Evolutionary conservation across 352 stramenopile genomes (phyloP), one percentile per base, ranked within the genome.

Genomic region (Bremia lactucae): DNA sequence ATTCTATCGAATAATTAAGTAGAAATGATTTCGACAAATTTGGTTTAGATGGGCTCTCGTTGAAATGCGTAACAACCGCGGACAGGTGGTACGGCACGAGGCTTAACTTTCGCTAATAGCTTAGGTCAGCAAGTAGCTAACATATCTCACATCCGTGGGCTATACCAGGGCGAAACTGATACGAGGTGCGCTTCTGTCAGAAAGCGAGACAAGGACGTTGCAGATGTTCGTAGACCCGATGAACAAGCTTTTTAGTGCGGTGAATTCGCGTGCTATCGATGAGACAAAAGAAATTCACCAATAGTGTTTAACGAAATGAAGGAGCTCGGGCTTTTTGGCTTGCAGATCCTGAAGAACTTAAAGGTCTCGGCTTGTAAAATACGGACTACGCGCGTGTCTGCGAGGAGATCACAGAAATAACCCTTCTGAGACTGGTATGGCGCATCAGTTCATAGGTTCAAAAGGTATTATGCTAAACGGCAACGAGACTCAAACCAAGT

Each of bases 401-500:
- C 39, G 75, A 93, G 58, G 80, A 93, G 61, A 72, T 90, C 46
- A 83, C 72, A 19, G 80, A 93, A 42, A 71, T 60, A 22, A 80
- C 57, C 49, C 46, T 88, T 22, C 80, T 1, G 77, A 89, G 28
- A 93, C 77, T 26, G 68, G 90, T 53, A 90, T 93, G 77, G 76
- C 81, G 6, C 78, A 91, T 46, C 78, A 90, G 59, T 91, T 75
- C 18, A 94, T 94, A 19, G 81, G 81, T 4, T 62, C 89, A 33
- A 91, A 91, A 59, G 78, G 81, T 21, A 91, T 94, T 33, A 21
- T 94, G 55, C 76, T 94, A 36, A 88, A 88, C 52, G 82, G 82
- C 37, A 94, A 85, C 47, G 61, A 81, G n/a, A 60, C 48, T 31
- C 82, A 89, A 55, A 83, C 68, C 28, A 88, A 94, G 53, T 95